A percentile compares a stretch with the other conserved stretches of the same genome.
Evolutionary conservation across 495 filamentous ascomycete genomes (phyloP).

Genomic region (Annulohypoxylon moriforme): DNA sequence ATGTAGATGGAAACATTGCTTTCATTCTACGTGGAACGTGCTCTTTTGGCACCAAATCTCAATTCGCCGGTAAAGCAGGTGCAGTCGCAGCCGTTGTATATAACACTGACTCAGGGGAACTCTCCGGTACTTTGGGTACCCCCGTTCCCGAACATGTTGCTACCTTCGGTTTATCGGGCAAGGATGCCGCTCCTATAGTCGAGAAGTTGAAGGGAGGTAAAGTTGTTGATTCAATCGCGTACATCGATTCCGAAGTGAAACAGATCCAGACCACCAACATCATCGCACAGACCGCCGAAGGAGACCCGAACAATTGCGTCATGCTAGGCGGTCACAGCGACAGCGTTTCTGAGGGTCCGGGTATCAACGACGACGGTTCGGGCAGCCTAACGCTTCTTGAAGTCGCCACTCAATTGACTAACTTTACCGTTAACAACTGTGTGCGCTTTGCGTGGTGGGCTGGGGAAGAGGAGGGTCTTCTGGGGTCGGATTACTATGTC

Average conservation of each 20-base stretch:
- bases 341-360: conserved; percentile 63
- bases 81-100: conserved; percentile 71
- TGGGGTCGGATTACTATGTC: conserved; percentile 68
- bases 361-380: conserved; percentile 65
- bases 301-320: conserved; percentile 67
- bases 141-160: conserved; percentile 66
- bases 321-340: conserved; percentile 69
- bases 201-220: conserved; percentile 59
- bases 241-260: conserved; percentile 63
- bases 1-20: conserved; percentile 63
- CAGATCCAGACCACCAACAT: conserved; percentile 62
- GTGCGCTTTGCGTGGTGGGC: conserved; percentile 70
- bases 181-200: conserved; percentile 61
- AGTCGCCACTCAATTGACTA: conserved; percentile 61
- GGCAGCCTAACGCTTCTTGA: conserved; percentile 66
- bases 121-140: conserved; percentile 65
- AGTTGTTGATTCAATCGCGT: conserved; percentile 63
- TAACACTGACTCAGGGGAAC: conserved; percentile 62
- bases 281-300: conserved; percentile 64
- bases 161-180: conserved; percentile 66
- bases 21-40: conserved; percentile 68
- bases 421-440: conserved; percentile 65
- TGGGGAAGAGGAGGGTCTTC: conserved; percentile 68
- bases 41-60: conserved; percentile 69
- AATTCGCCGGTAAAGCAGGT: conserved; percentile 65